These are phyloP conservation scores for Pseudotulostoma volvatum DNA, from an alignment of 495 filamentous ascomycete genomes.

Conservation along the genomic window DNA sequence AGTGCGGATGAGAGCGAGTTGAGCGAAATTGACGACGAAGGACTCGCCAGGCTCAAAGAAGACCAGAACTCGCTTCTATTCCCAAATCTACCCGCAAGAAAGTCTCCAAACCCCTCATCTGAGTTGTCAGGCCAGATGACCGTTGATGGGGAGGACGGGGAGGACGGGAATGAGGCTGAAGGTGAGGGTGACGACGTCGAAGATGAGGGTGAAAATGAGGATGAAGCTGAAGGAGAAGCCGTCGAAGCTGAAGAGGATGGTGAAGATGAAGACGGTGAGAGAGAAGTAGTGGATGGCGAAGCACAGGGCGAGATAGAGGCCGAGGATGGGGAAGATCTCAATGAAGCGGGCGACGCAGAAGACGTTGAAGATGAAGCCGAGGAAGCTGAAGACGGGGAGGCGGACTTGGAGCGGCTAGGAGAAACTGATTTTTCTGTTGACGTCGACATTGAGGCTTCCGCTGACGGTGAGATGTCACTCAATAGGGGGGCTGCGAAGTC, in stretches of 20 bases:
- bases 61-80: conserved; percentile 20
- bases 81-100: conserved; percentile 18
- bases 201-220: conserved; percentile 8
- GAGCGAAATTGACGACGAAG: conserved; percentile 45
- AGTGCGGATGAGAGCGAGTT: conserved; percentile 68
- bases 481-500: no score
- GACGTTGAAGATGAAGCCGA: conserved; percentile 7
- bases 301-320: conserved; percentile 14
- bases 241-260: conserved; percentile 13
- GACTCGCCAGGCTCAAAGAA: conserved; percentile 25
- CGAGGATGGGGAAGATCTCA: conserved; percentile 10
- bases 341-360: neutral
- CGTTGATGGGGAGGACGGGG: conserved; percentile 12
- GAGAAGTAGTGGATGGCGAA: conserved; percentile 7
- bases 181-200: conserved; percentile 4
- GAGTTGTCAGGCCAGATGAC: conserved; percentile 15
- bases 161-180: conserved; percentile 4
- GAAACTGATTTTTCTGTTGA: no score
- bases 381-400: no score
- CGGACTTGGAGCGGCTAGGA: no score
- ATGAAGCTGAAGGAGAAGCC: conserved; percentile 14
- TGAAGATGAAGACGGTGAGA: conserved; percentile 9
- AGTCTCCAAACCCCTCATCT: conserved; percentile 11
- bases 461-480: no score
- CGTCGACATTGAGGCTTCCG: no score